Conservation (phyloP, 805 yeast species). For the Tetrapisispora pingtungensis region DNA sequence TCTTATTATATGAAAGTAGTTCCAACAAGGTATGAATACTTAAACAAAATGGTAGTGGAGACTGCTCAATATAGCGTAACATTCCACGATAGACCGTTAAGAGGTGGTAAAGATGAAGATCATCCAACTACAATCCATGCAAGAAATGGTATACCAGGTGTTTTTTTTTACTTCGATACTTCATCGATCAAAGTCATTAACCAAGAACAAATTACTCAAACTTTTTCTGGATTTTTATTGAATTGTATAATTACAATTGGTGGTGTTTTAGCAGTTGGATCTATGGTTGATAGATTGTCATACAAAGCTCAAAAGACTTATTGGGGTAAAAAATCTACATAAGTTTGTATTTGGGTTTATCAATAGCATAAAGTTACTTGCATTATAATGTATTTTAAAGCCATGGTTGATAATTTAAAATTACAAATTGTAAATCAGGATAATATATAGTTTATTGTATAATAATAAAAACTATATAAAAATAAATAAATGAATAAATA, state of each 20-base stretch:
- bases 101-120: constrained; percentile 83
- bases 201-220: constrained; percentile 52
- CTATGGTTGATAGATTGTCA: constrained; percentile 76
- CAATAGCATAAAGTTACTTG: neutral
- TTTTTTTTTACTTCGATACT: constrained; percentile 80
- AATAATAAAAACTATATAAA: neutral
- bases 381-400: neutral
- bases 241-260: constrained; percentile 86
- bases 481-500: constrained; percentile 1
- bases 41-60: constrained; percentile 42
- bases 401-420: too few relatives aligned
- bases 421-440: neutral
- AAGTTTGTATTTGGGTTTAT: neutral
- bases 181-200: constrained; percentile 88
- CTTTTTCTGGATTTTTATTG: constrained; percentile 74
- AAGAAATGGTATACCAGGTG: constrained; percentile 89
- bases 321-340: constrained; percentile 20
- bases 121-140: constrained; percentile 78
- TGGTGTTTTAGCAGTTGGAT: constrained; percentile 90
- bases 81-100: constrained; percentile 72
- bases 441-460: constrained; percentile 1
- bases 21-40: constrained; percentile 71
- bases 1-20: constrained; percentile 84
- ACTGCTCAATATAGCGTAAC: constrained; percentile 90
- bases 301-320: constrained; percentile 82